Base-by-base conservation (phyloP, 805 yeast genomes). In the Tetrapisispora namnaoensis region DNA sequence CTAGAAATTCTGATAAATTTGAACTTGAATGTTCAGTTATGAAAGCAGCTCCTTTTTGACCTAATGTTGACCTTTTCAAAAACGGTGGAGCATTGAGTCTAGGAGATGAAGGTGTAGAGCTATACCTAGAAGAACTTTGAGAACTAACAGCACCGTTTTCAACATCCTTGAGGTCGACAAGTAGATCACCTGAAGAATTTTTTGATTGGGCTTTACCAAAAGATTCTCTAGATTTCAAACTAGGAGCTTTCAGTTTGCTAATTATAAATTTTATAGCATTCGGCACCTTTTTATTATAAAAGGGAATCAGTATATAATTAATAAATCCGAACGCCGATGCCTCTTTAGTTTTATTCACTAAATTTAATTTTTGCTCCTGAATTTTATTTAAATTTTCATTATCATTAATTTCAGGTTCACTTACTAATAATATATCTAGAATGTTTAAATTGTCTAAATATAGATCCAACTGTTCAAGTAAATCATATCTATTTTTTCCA, bases 401-500 rank as follows among this genome's bases (percentile, higher is more conserved):
- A 5, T 24, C 32, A 7, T 17, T 10, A 3, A 61, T 61, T 13
- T 60, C 54, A 0, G 61, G 52, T 10, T 68, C 55, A 14, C 60
- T 67, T 1, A 70, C 70, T 20, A 71, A 50, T 18, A 80, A 57
- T 6, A 77, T 69, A 53, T 79, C 83, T 70, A 79, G 70, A 34
- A 80, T 71, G 27, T 75, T 73, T 53, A 79, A 63, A 51, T 78
- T 74, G 57, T 79, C 84, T 2, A 78, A 57, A 32, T 75, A 68
- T 6, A 74, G 58, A 50, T 74, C 76, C 41, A 79, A 56, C 14
- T 58, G 54, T 37, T 65, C 69, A 42, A 63, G 63, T 42, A 50
- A 62, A 36, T 61, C 61, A 18, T 60, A 45, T 11, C 44, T 28
- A 8, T 36, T 18, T 20, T 6, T 16, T 16, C 8, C 28, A 28